Percentiles rank a stretch among this genome's conserved stretches.
Conservation (phyloP, 345 rosid species). For the Aurinia saxatilis region DNA sequence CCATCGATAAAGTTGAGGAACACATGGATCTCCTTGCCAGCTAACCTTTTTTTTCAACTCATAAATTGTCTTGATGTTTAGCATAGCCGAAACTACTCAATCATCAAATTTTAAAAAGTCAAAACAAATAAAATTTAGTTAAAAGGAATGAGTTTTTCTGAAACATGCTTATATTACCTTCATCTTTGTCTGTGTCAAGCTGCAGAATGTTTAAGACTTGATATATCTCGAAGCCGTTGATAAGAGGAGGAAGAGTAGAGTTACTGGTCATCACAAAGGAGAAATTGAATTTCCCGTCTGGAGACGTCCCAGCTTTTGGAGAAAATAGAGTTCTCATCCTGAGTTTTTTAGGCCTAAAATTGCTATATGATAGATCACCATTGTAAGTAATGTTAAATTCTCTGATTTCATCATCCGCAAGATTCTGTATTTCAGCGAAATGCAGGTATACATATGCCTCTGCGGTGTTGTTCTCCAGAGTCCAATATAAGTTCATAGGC, state of each 20-base stretch:
- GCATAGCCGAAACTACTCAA: constrained; percentile 19
- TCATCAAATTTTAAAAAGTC: not conserved
- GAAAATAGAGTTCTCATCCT: constrained; percentile 1
- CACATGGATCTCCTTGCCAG: constrained; percentile 44
- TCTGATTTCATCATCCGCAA: constrained; percentile 15
- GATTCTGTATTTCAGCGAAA: constrained; percentile 29
- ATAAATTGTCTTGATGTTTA: constrained; percentile 27
- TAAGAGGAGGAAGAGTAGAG: constrained; percentile 20
- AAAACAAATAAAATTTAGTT: not conserved
- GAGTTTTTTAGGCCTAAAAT: constrained; percentile 8
- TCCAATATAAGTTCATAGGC: not conserved
- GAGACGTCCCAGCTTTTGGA: not conserved
- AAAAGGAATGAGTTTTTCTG: no score
- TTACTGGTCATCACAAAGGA: not conserved
- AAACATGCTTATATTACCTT: constrained; percentile 14
- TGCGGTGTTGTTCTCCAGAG: not conserved
- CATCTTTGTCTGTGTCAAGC: constrained; percentile 1
- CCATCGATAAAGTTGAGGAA: constrained; percentile 20
- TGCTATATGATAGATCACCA: constrained; percentile 4
- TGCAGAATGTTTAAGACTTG: not conserved
- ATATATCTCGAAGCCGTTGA: constrained; percentile 25
- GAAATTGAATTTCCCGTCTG: not conserved
- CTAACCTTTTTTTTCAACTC: constrained; percentile 5
- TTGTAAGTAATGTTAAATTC: constrained; percentile 12
- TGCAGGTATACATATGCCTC: constrained; percentile 29